Percentiles rank a stretch among this genome's conserved stretches.
Evolutionary conservation across 2,329 filamentous ascomycete species (phyloP).

Genomic region (Tolypocladium tropicale): DNA sequence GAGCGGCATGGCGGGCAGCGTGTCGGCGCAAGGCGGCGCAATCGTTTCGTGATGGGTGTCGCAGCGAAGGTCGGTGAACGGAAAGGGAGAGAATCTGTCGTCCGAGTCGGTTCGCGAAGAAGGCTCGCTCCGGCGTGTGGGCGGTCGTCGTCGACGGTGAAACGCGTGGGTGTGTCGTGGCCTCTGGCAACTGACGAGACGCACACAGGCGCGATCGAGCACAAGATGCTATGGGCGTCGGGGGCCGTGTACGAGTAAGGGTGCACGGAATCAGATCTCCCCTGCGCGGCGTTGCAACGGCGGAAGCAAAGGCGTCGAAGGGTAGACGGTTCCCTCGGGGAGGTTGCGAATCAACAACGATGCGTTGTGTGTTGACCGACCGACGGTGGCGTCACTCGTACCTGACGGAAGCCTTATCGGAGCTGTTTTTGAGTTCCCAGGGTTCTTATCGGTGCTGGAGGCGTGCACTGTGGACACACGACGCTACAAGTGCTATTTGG

Average conservation of each 20-base stretch:
- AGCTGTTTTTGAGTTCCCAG: too few relatives aligned
- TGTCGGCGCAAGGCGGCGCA: not conserved
- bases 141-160: not conserved
- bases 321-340: not conserved
- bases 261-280: not conserved
- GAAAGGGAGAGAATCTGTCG: not conserved
- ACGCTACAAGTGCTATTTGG: too few relatives aligned
- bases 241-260: not conserved
- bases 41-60: not conserved
- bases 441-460: not conserved
- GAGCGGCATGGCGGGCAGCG: slow-evolving; percentile 54
- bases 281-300: not conserved
- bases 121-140: not conserved
- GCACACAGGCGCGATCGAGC: not conserved
- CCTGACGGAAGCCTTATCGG: not conserved
- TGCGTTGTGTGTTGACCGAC: too few relatives aligned
- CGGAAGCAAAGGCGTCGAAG: not conserved
- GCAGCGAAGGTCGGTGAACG: not conserved
- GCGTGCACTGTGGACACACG: too few relatives aligned
- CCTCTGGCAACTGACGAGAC: not conserved
- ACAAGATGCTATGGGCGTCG: not conserved
- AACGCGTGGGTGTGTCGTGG: not conserved
- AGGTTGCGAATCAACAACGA: not conserved
- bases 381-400: not conserved
- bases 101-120: not conserved